Evolutionary conservation across 495 filamentous ascomycete genomes (phyloP).

Genomic region (Penicillium salamii): DNA sequence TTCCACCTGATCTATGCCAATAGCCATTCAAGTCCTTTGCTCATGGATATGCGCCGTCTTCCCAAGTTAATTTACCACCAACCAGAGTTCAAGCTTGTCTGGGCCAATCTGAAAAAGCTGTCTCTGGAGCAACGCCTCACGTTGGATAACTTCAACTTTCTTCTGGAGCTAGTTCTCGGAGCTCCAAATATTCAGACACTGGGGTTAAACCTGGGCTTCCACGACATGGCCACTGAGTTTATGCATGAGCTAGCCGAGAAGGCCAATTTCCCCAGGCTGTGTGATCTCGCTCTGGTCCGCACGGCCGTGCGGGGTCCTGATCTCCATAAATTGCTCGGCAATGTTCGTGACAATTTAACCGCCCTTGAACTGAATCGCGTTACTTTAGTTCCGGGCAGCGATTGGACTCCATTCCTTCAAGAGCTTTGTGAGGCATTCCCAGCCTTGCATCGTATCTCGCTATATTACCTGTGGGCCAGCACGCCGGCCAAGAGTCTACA

Average conservation of each 20-base stretch:
- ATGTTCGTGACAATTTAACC: conserved; percentile 11
- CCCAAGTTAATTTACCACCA: conserved; percentile 29
- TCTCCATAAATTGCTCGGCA: conserved; percentile 14
- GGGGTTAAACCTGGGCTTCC: conserved; percentile 21
- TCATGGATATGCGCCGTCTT: conserved; percentile 32
- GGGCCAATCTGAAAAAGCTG: conserved; percentile 24
- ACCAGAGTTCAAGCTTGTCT: conserved; percentile 20
- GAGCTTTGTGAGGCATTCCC: conserved; percentile 11
- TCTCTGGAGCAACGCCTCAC: conserved; percentile 28
- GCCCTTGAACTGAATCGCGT: conserved; percentile 22
- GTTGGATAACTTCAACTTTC: conserved; percentile 26
- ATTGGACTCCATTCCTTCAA: conserved; percentile 16
- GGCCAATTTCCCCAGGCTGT: conserved; percentile 15
- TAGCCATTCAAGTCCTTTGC: conserved; percentile 22
- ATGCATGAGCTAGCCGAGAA: conserved; percentile 26
- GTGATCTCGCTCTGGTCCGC: conserved; percentile 24
- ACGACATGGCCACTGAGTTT: conserved; percentile 25
- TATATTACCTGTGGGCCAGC: conserved; percentile 25
- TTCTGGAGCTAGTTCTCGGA: conserved; percentile 25
- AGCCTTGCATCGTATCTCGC: conserved; percentile 16
- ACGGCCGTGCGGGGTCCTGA: conserved; percentile 16
- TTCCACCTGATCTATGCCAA: conserved; percentile 29
- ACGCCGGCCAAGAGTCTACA: conserved; percentile 16
- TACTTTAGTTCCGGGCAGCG: conserved; percentile 13
- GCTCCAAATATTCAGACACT: conserved; percentile 24